These are phyloP conservation scores for Monosporascus cannonballus DNA, from an alignment of 2,329 filamentous ascomycete species.

Conservation along the genomic window DNA sequence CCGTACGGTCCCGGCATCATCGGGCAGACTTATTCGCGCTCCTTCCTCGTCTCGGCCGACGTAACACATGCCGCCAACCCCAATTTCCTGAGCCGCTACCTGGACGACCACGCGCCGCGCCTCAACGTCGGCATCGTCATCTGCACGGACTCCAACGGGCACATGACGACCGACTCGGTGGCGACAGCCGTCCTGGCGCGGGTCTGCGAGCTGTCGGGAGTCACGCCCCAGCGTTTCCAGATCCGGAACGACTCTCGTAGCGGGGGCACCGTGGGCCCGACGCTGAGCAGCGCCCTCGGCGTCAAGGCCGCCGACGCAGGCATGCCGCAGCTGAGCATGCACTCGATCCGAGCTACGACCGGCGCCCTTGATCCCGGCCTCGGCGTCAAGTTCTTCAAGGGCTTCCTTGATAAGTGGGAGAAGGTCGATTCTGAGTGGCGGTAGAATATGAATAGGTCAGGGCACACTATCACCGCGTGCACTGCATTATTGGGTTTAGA, in stretches of 20 bases:
- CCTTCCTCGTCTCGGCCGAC: conserved; percentile 87
- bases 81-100: conserved; percentile 81
- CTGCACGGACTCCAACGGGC: conserved; percentile 78
- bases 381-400: conserved; percentile 83
- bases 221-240: conserved; percentile 80
- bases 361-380: conserved; percentile 80
- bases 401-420: conserved; percentile 83
- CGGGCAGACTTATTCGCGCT: conserved; percentile 81
- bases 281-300: conserved; percentile 74
- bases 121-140: conserved; percentile 85
- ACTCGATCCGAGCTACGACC: conserved; percentile 83
- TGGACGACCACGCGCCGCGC: conserved; percentile 77
- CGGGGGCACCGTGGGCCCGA: conserved; percentile 93
- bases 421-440: conserved; percentile 74
- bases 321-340: conserved; percentile 90
- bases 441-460: conserved; percentile 3
- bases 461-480: too few relatives aligned
- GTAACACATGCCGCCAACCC: conserved; percentile 93
- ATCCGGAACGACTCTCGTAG: conserved; percentile 87
- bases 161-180: conserved; percentile 92
- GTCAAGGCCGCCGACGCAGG: conserved; percentile 81
- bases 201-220: conserved; percentile 67
- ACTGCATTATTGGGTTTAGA: too few relatives aligned
- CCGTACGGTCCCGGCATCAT: conserved; percentile 56
- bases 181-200: conserved; percentile 75